Evolutionary conservation across 495 filamentous ascomycete genomes (phyloP).

Genomic region (Haplographium delicatum): DNA sequence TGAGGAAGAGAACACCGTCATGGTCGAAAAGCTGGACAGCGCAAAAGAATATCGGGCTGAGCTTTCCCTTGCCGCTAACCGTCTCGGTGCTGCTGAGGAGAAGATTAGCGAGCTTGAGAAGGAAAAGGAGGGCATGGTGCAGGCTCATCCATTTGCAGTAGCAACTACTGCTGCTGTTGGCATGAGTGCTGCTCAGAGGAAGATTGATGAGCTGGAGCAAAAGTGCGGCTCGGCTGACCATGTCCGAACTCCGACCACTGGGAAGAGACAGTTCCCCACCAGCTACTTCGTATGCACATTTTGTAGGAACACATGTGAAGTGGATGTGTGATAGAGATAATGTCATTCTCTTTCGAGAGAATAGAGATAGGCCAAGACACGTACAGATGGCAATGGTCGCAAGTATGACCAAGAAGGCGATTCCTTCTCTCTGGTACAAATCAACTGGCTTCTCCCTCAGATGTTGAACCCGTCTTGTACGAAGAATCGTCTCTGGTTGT

Average conservation of each 20-base stretch:
- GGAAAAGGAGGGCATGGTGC: constrained; percentile 1
- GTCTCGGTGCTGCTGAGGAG: not conserved
- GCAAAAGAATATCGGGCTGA: constrained; percentile 6
- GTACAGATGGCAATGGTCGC: not conserved
- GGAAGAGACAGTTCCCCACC: constrained; percentile 10
- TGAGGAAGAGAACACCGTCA: constrained; percentile 5
- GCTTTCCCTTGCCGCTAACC: not conserved
- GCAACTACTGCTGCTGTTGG: not conserved
- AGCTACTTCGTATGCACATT: too few species aligned
- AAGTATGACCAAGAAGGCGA: too few species aligned
- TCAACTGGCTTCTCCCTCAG: too few species aligned
- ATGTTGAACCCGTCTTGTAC: too few species aligned
- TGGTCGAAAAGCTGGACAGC: not conserved
- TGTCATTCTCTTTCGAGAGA: too few species aligned
- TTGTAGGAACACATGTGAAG: not conserved
- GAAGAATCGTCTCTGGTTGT: too few species aligned
- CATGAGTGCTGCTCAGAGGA: constrained; percentile 4
- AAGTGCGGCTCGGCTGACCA: not conserved
- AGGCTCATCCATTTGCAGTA: constrained; percentile 4
- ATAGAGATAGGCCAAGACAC: too few species aligned
- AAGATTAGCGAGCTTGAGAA: constrained; percentile 8
- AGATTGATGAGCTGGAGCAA: constrained; percentile 12
- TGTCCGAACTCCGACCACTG: not conserved
- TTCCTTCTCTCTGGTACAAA: too few species aligned
- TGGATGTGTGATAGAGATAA: not conserved